phyloP scores from a whole-genome alignment of 2,329 filamentous ascomycete genomes.

The Sporothrix phasma region DNA sequence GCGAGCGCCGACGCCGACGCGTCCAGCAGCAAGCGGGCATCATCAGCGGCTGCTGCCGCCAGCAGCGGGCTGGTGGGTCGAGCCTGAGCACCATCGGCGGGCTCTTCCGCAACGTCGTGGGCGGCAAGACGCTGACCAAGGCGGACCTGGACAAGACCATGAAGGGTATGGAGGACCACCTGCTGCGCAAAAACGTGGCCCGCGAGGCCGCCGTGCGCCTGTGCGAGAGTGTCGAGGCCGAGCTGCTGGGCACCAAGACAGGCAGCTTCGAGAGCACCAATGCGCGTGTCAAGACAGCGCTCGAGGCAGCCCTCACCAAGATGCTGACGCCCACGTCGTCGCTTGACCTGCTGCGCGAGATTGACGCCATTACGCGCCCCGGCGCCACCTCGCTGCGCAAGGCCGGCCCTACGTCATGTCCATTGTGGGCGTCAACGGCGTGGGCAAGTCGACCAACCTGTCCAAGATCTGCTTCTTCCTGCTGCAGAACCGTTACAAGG shows the following conservation, averaged over 20 bases:
- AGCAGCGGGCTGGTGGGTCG: constrained; percentile 63
- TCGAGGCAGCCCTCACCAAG: constrained; percentile 86
- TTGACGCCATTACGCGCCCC: constrained; percentile 65
- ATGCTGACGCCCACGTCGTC: constrained; percentile 95
- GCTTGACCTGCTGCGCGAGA: constrained; percentile 87
- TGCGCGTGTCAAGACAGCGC: constrained; percentile 70
- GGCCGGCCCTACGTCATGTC: constrained; percentile 90
- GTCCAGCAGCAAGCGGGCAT: constrained; percentile 52
- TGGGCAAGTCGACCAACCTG: constrained; percentile 95
- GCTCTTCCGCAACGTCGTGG: constrained; percentile 88
- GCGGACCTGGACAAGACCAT: constrained; percentile 85
- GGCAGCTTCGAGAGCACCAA: constrained; percentile 83
- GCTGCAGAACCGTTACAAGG: constrained; percentile 91
- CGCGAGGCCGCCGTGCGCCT: constrained; percentile 85
- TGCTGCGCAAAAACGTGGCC: constrained; percentile 92
- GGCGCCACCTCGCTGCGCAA: constrained; percentile 51
- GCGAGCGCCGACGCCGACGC: constrained; percentile 50
- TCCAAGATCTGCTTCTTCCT: constrained; percentile 98
- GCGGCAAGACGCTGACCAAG: constrained; percentile 84
- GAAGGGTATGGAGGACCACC: constrained; percentile 91
- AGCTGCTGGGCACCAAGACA: constrained; percentile 84
- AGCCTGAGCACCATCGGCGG: constrained; percentile 75
- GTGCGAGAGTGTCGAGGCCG: constrained; percentile 83
- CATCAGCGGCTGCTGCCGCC: constrained; percentile 33
- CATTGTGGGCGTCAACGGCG: constrained; percentile 95